Evolutionary conservation across 257 asterid genomes (phyloP), one percentile per base, ranked within the genome.

Genomic region (Eucommia ulmoides): DNA sequence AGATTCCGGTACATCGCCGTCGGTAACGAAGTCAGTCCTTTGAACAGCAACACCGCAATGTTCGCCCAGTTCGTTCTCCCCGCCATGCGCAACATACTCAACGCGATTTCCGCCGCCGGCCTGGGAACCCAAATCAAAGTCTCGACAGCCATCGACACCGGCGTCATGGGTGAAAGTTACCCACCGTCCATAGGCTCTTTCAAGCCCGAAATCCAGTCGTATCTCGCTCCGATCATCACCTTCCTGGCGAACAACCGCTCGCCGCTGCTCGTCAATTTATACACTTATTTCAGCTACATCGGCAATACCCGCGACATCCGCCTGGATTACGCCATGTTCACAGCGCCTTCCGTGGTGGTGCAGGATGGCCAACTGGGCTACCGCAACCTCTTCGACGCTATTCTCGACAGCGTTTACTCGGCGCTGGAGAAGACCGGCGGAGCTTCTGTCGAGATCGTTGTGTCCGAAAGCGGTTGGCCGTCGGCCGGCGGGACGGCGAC

Each of bases 381-480:
- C 68, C 15, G 62, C 54, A 2, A 22, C 53, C 1, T 71, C 0
- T 62, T 71, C 55, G 25, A 59, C 7, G 71, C 71, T 0, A 42
- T 65, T 0, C 3, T 53, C 15, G 45, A 38, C 1, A 3, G 18
- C 0, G 9, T 54, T 12, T 22, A 64, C 6, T 72, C 63, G 20
- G 77, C 88, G 0, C 22, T 73, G 57, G 75, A 73, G 60, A 67
- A 75, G 44, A 61, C 24, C 0, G 77, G 75, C 2, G 65, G 50
- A 2, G 44, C 24, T 1, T 25, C 58, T 5, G 14, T 76, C 24
- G 52, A 60, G 3, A 20, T 82, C 2, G 65, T 69, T 0, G 85
- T 71, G 18, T 22, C 81, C 0, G 80, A 77, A 49, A 74, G 64
- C 0, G 79, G 83, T 0, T 74, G 79, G 79, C 83, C 91, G 1